A percentile compares a stretch with the other conserved stretches of the same genome.
phyloP scores from a whole-genome alignment of 2,329 filamentous ascomycete species.

The Blastomyces gilchristii region DNA sequence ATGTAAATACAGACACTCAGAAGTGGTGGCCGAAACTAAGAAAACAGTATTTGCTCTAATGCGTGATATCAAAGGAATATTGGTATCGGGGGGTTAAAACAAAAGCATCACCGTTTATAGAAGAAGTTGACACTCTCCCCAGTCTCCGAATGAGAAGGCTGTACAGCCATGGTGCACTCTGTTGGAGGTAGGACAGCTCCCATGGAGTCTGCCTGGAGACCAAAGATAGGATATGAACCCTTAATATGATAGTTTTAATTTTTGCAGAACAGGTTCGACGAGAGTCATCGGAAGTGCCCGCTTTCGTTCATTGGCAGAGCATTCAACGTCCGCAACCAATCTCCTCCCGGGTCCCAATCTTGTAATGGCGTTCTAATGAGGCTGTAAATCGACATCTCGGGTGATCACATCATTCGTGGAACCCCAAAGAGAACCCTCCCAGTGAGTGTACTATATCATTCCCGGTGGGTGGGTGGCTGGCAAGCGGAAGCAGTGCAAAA shows the following conservation, averaged over 20 bases:
- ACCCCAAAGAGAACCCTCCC: neutral
- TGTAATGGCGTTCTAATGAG: neutral
- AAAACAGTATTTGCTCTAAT: neutral
- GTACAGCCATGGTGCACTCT: neutral
- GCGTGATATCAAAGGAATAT: neutral
- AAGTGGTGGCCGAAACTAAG: neutral
- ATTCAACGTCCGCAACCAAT: neutral
- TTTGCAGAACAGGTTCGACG: neutral
- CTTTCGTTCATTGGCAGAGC: neutral
- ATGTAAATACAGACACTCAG: neutral
- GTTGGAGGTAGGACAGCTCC: slow-evolving; percentile 1
- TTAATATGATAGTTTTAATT: neutral
- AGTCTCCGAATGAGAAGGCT: neutral
- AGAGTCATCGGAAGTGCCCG: neutral
- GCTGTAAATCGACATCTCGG: neutral
- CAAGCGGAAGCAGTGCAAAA: neutral
- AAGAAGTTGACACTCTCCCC: neutral
- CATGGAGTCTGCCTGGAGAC: neutral
- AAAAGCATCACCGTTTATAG: neutral
- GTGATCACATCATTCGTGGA: neutral
- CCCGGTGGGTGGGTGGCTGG: neutral
- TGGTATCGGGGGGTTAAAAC: neutral
- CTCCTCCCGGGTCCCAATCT: neutral
- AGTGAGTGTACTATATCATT: neutral
- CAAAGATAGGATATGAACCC: neutral